phyloP scores from a whole-genome alignment of 805 yeast species.

The Kodamaea hsintzibuensis region DNA sequence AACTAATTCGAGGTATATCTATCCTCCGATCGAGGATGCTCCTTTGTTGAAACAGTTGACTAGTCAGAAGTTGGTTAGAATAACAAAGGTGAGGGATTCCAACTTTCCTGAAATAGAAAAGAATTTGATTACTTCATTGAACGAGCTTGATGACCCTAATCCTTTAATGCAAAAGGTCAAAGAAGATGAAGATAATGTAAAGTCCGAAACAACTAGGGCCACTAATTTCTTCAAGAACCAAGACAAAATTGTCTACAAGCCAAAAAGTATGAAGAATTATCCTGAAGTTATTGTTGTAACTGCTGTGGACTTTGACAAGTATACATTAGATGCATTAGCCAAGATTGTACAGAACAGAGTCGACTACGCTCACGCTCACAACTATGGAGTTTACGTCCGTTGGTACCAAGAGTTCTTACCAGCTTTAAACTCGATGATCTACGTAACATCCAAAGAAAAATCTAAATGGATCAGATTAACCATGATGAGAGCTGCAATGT shows the following conservation, averaged over 20 bases:
- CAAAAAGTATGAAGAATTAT: constrained; percentile 34
- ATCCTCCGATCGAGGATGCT: constrained; percentile 76
- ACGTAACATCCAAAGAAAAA: constrained; percentile 42
- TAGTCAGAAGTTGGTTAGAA: constrained; percentile 50
- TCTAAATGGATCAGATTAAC: constrained; percentile 65
- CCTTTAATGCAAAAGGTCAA: constrained; percentile 33
- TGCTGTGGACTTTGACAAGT: constrained; percentile 71
- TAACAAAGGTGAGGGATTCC: constrained; percentile 48
- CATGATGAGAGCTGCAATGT: constrained; percentile 82
- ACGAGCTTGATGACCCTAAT: constrained; percentile 45
- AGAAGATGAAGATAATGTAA: constrained; percentile 50
- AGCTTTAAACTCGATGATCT: constrained; percentile 43
- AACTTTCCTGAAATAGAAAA: constrained; percentile 39
- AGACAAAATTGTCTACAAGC: constrained; percentile 56
- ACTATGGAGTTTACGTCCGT: constrained; percentile 80
- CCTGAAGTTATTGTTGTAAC: constrained; percentile 80
- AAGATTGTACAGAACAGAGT: constrained; percentile 81
- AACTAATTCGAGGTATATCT: constrained; percentile 56
- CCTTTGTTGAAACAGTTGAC: constrained; percentile 59
- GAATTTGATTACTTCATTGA: constrained; percentile 37
- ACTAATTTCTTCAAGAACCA: constrained; percentile 63
- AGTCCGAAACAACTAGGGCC: constrained; percentile 44
- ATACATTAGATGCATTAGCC: constrained; percentile 58
- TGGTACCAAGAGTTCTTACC: constrained; percentile 85
- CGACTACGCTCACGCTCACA: constrained; percentile 80